These are phyloP conservation scores for Agapanthus africanus DNA, from an alignment of 106 monocot species.

Conservation along the genomic window DNA sequence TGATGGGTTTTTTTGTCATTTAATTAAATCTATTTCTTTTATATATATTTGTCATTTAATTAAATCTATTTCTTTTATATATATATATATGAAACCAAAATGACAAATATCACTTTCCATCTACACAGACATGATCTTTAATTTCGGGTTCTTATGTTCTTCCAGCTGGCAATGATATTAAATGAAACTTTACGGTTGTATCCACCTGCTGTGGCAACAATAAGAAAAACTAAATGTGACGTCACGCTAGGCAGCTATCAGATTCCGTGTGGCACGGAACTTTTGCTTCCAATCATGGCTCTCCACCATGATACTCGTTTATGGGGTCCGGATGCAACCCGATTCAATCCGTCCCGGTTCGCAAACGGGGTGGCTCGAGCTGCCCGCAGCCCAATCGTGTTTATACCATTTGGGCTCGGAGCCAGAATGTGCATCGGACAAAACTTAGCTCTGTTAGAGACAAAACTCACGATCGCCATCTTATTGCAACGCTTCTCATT, in stretches of 20 bases:
- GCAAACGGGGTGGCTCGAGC: slow-evolving; percentile 40
- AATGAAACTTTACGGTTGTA: slow-evolving; percentile 66
- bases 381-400: slow-evolving; percentile 33
- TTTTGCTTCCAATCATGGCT: slow-evolving; percentile 65
- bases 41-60: not conserved
- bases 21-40: not conserved
- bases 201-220: slow-evolving; percentile 70
- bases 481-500: slow-evolving; percentile 58
- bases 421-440: slow-evolving; percentile 79
- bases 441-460: slow-evolving; percentile 55
- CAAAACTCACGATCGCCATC: slow-evolving; percentile 54
- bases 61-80: not conserved
- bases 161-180: slow-evolving; percentile 68
- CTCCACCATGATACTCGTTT: slow-evolving; percentile 49
- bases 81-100: too few relatives aligned
- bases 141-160: too few relatives aligned
- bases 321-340: slow-evolving; percentile 58
- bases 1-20: not conserved
- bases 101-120: too few relatives aligned
- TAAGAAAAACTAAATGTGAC: slow-evolving; percentile 43
- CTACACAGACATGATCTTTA: too few relatives aligned
- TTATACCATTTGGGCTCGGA: slow-evolving; percentile 74
- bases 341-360: slow-evolving; percentile 60
- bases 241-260: slow-evolving; percentile 34
- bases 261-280: slow-evolving; percentile 56